Base-by-base conservation (phyloP, 129 eudicot genomes). In the Artemisia argyi region DNA sequence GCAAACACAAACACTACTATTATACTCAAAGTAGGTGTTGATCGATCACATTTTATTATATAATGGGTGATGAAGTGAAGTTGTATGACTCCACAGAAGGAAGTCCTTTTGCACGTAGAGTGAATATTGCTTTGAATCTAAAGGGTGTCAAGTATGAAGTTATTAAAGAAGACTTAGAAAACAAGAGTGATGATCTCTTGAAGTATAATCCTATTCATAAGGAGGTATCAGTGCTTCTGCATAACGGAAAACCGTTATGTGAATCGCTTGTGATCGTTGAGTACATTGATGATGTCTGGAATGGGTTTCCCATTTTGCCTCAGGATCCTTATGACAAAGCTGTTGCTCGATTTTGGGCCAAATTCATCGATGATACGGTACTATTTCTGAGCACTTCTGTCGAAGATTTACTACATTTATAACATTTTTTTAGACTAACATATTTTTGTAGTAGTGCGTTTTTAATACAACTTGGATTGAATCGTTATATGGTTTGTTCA, bases 191-290 rank as follows among this genome's bases (percentile, higher is more conserved):
- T 14, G 67, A 65, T 11, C 76, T 82, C 57, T 51, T 79, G 18
- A 75, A 75, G 48, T 69, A 69, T 51, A 83, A 83, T 58, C 87
- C 87, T 1, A 65, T 83, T 46, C 65, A 69, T 14, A 75, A 71
- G 59, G 28, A 74, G 24, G 75, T 83, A 1, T 84, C 83, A 4
- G 74, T 83, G 19, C 35, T 83, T 16, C 13, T 83, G 2, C 81
- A 75, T 39, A 72, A 79, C 8, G 78, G 83, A 17, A 71, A 78
- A 0, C 80, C 87, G 15, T 51, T 79, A 57, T 58, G 73, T 2
- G 87, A 83, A 11, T 83, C 87, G 3, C 66, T 61, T 26, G 69
- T 75, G 51, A 83, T 83, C 28, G 10, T 82, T n/a, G 86, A 82
- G 55, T 82, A n/a, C n/a, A n/a, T n/a, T n/a, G n/a, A n/a, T n/a